Base-by-base conservation (phyloP, 1,284 basidiomycete species). In the Rhodotorula mucilaginosa region DNA sequence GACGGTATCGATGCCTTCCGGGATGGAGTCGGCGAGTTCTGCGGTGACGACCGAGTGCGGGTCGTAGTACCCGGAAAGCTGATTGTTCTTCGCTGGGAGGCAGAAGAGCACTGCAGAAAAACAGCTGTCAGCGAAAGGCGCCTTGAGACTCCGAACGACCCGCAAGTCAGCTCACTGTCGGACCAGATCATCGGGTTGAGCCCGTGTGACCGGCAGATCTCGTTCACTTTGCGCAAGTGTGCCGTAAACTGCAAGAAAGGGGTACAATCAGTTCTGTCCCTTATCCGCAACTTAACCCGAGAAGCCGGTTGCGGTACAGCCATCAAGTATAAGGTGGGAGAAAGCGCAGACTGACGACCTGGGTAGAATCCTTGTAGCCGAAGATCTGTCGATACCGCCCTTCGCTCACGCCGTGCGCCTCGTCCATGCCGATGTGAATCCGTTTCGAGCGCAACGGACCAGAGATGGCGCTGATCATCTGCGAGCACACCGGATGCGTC, bases 161-260 rank as follows among this genome's bases (percentile, higher is more conserved):
- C 23, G 3, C 5, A 23, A 34, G 21, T n/a, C n/a, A 47, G 13
- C 23, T 26, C 19, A 78, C 78, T 80, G 71, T 80, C 79, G 49
- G 69, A 77, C 81, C 81, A 82, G 69, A 82, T 82, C 80, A 81
- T 81, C 2, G 81, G 81, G 61, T 79, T 61, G 2, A 82, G 70
- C 4, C 74, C 75, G 21, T 74, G 29, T 2, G 58, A 31, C 26
- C 66, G 34, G 61, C 81, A 81, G 31, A 82, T 80, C 21, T 74
- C 65, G 65, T 81, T 80, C 13, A 82, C 81, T n/a, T 77, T 72
- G 8, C 71, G 69, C 13, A 82, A 74, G 44, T 79, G 78, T 26
- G 78, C 75, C 19, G 73, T 72, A 51, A 79, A 79, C 77, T 78
- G 63, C 18, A 2, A 8, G 39, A 8, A 16, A 6, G n/a, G 15